These are phyloP conservation scores for Phytopythium cucurbitacearum DNA, from an alignment of 352 stramenopile species.

Conservation along the genomic window DNA sequence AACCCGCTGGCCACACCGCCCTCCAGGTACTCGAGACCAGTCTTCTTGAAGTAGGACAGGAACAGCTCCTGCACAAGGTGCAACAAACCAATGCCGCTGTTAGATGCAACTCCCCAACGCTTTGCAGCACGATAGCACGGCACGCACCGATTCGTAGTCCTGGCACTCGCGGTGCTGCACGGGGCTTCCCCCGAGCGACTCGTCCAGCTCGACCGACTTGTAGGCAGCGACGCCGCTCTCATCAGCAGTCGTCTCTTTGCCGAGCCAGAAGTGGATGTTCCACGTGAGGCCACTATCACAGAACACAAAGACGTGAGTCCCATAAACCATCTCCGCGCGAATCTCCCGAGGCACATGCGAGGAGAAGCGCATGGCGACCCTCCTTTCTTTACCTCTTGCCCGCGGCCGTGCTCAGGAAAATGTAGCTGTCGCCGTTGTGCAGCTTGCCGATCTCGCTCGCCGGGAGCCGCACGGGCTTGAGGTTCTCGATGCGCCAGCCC, in stretches of 20 bases:
- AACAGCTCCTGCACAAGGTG: constrained; percentile 71
- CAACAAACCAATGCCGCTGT: background rate
- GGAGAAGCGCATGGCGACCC: background rate
- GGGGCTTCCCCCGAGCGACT: constrained; percentile 86
- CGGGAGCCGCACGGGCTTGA: constrained; percentile 59
- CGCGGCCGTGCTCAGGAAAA: constrained; percentile 89
- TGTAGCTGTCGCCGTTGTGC: constrained; percentile 96
- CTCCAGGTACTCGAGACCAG: constrained; percentile 87
- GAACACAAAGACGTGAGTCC: background rate
- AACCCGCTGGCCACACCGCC: constrained; percentile 94
- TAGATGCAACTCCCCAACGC: background rate
- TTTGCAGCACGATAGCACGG: background rate
- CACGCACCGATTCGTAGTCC: constrained; percentile 63
- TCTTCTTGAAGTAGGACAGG: constrained; percentile 92
- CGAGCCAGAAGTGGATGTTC: constrained; percentile 97
- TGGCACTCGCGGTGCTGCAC: constrained; percentile 92
- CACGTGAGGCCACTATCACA: constrained; percentile 53
- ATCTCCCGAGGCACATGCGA: background rate
- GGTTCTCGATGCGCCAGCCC: constrained; percentile 83
- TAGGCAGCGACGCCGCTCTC: constrained; percentile 95
- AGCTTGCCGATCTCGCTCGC: constrained; percentile 81
- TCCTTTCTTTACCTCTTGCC: constrained; percentile 24
- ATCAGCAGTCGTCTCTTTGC: constrained; percentile 87
- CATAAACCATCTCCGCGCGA: background rate
- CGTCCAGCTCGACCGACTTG: constrained; percentile 96